Conservation (phyloP, 2,329 filamentous ascomycete species). For the Fusarium austroafricanum region DNA sequence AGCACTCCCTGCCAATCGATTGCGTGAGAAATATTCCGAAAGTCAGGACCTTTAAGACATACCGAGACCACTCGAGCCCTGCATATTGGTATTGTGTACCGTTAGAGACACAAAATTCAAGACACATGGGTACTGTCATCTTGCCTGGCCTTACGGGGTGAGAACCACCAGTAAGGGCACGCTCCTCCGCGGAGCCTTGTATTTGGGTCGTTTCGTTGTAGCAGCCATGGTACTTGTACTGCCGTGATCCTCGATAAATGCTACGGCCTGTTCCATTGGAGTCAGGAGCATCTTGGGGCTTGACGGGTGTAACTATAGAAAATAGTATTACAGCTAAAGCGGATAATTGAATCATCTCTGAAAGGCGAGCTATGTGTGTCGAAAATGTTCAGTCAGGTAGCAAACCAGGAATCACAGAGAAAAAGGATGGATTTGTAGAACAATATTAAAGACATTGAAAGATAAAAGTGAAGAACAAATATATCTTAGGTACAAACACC, state of each 20-base stretch:
- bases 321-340: constrained; percentile 13
- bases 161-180: constrained; percentile 60
- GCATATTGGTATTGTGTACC: constrained; percentile 60
- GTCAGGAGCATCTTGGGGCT: constrained; percentile 32
- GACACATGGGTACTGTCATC: constrained; percentile 65
- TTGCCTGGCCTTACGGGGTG: constrained; percentile 55
- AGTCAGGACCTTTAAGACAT: constrained; percentile 22
- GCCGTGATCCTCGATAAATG: constrained; percentile 52
- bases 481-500: too few species aligned
- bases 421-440: background rate
- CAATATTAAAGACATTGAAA: background rate
- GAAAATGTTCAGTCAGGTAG: background rate
- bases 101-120: constrained; percentile 61
- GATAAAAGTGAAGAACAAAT: background rate
- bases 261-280: constrained; percentile 23
- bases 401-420: background rate
- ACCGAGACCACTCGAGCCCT: constrained; percentile 66
- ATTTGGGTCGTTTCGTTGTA: constrained; percentile 67
- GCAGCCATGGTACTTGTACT: constrained; percentile 67
- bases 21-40: background rate
- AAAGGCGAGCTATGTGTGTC: background rate
- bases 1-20: constrained; percentile 63
- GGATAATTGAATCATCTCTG: background rate
- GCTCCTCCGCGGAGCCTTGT: constrained; percentile 53
- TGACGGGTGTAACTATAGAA: constrained; percentile 15